Percentiles rank a stretch among this genome's conserved stretches.
phyloP scores from a whole-genome alignment of 108 stramenopile species.

The Nannochloropsis gaditana region DNA sequence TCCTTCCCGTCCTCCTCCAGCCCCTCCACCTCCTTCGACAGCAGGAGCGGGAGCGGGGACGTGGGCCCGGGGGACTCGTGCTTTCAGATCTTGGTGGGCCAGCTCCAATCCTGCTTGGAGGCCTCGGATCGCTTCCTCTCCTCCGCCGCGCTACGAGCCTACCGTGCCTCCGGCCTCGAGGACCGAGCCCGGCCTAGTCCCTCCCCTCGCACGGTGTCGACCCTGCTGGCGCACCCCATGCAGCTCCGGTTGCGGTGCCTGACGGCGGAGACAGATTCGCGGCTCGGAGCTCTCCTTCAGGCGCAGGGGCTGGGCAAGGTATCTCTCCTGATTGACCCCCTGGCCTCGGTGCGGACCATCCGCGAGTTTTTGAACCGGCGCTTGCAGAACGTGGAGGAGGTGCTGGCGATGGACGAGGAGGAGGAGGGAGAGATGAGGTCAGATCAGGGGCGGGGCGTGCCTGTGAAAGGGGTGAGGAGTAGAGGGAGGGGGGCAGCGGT shows the following conservation, averaged over 20 bases:
- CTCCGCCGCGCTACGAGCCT: not conserved
- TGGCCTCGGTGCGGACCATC: constrained; percentile 15
- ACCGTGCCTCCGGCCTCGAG: not conserved
- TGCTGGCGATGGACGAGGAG: not conserved
- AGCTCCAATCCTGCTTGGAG: constrained; percentile 10
- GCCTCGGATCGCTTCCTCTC: constrained; percentile 5
- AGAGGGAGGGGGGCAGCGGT: not conserved
- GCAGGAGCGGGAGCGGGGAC: not conserved
- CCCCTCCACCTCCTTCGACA: not conserved
- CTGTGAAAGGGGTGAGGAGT: not conserved
- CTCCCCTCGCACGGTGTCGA: not conserved
- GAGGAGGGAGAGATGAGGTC: not conserved
- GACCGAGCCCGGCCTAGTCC: not conserved
- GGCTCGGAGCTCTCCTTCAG: not conserved
- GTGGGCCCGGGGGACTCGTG: not conserved
- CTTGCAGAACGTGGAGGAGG: not conserved
- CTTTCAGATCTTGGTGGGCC: not conserved
- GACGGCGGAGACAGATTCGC: not conserved
- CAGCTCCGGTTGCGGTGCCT: not conserved
- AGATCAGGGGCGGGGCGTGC: not conserved
- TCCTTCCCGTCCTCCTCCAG: not conserved
- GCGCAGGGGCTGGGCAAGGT: not conserved
- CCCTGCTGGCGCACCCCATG: not conserved
- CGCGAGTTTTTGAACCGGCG: not conserved
- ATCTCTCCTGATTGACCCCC: not conserved